Percentiles rank a stretch among this genome's conserved stretches.
phyloP scores from a whole-genome alignment of 805 yeast species.

The Pichia insulana region DNA sequence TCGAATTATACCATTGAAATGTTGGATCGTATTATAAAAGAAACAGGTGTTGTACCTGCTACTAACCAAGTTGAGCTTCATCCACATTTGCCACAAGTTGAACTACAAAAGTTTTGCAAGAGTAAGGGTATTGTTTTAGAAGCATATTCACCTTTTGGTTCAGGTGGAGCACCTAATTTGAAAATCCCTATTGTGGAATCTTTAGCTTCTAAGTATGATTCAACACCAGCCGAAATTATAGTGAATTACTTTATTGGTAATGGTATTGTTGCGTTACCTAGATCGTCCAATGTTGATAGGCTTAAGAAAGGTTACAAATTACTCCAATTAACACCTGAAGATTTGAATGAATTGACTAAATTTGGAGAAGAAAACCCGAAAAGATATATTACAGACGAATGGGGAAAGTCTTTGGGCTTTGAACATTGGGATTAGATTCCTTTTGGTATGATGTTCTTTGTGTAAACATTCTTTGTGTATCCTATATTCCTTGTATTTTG shows the following conservation, averaged over 20 bases:
- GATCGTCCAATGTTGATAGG: constrained; percentile 63
- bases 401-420: constrained; percentile 29
- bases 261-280: constrained; percentile 57
- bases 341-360: constrained; percentile 25
- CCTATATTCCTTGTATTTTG: no score
- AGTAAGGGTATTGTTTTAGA: constrained; percentile 33
- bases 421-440: constrained; percentile 20
- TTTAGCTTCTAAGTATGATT: constrained; percentile 49
- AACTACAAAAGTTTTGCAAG: constrained; percentile 32
- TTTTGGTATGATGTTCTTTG: background rate
- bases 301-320: constrained; percentile 33
- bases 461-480: background rate
- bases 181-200: constrained; percentile 40
- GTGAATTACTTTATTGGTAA: constrained; percentile 55
- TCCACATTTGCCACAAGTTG: constrained; percentile 35
- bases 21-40: constrained; percentile 33
- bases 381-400: constrained; percentile 23
- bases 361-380: constrained; percentile 26
- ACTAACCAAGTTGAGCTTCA: constrained; percentile 48
- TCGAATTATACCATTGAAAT: constrained; percentile 40
- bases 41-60: constrained; percentile 42
- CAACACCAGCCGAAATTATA: constrained; percentile 46
- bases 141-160: constrained; percentile 60
- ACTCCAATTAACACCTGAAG: constrained; percentile 32
- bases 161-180: constrained; percentile 55